Evolutionary conservation across 139 green algal genomes (phyloP).

Genomic region (Dunaliella sp.): DNA sequence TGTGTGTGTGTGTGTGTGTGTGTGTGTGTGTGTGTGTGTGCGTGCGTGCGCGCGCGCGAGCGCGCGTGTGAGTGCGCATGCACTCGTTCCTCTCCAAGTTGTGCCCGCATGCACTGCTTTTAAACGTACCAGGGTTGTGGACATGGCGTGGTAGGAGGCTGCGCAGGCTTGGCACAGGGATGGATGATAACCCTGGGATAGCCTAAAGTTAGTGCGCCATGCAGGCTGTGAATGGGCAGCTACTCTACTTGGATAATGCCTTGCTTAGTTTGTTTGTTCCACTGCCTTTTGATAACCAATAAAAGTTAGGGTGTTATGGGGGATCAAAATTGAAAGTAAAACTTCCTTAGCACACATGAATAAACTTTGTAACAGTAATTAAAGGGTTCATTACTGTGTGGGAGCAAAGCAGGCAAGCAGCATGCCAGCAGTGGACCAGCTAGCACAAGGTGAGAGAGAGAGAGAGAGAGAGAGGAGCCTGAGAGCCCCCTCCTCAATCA

Average conservation of each 20-base stretch:
- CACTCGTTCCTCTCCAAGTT: background rate
- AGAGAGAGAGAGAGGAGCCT: background rate
- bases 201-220: background rate
- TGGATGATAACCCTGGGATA: no score
- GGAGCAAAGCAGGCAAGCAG: background rate
- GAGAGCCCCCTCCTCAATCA: background rate
- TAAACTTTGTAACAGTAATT: background rate
- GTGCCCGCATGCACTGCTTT: background rate
- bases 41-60: background rate
- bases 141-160: no score
- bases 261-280: background rate
- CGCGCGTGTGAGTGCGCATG: conserved; percentile 3
- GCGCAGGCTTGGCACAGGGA: no score
- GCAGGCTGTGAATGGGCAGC: background rate
- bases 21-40: conserved; percentile 87
- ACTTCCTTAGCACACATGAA: background rate
- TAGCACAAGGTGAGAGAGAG: background rate
- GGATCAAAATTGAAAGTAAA: background rate
- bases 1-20: conserved; percentile 11
- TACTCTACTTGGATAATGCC: background rate
- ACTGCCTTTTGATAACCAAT: background rate
- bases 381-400: background rate
- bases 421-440: background rate
- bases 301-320: background rate
- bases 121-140: background rate